Conservation (phyloP, 2,329 filamentous ascomycete genomes). For the Alternaria infectoria region DNA sequence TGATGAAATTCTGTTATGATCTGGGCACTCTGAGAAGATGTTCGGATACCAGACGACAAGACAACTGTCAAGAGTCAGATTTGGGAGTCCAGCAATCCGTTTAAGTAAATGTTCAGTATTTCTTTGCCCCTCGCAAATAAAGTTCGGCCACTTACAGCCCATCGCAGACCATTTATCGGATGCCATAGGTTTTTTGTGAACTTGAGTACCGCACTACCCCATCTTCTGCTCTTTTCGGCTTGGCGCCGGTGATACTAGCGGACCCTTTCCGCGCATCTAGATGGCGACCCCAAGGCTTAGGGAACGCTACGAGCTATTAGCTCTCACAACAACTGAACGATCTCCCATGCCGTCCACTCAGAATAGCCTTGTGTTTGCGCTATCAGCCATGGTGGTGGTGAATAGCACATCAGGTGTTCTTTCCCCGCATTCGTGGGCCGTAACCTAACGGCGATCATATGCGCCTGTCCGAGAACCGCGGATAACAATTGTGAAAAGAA, state of each 20-base stretch:
- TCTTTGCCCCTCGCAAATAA: background rate
- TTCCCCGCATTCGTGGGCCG: conserved; percentile 3
- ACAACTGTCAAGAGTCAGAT: background rate
- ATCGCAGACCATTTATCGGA: background rate
- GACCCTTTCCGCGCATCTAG: conserved; percentile 5
- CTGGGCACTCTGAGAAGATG: background rate
- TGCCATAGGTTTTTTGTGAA: background rate
- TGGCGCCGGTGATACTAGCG: conserved; percentile 1
- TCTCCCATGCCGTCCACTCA: conserved; percentile 1
- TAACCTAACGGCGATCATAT: background rate
- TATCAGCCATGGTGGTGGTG: background rate
- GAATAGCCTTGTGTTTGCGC: background rate
- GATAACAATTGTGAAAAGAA: background rate
- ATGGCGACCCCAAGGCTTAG: background rate
- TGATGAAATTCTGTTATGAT: conserved; percentile 1
- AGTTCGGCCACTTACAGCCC: background rate
- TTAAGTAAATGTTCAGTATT: background rate
- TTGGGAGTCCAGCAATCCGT: background rate
- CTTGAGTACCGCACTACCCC: background rate
- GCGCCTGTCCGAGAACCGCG: background rate
- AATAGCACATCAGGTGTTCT: conserved; percentile 1
- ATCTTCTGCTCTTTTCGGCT: conserved; percentile 1
- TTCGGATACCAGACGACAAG: background rate
- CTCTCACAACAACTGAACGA: background rate
- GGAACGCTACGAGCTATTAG: conserved; percentile 2